Base-by-base conservation (phyloP, 805 yeast species). In the Clavispora fructus region DNA sequence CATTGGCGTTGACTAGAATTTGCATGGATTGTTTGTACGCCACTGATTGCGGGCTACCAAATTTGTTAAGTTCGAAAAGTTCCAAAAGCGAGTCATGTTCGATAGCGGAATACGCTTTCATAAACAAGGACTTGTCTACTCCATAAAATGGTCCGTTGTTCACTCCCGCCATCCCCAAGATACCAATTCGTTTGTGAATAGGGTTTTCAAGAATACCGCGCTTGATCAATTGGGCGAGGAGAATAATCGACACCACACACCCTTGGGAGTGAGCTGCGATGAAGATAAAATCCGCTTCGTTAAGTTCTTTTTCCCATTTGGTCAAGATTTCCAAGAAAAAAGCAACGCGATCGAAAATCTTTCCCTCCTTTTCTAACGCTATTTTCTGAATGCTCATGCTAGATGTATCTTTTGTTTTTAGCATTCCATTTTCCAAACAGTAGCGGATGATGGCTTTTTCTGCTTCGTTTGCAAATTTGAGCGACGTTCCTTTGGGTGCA, bases 221-320 rank as follows among this genome's bases (percentile, higher is more conserved):
- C 62, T 80, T 85, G 11, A 92, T 76, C 37, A 92, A 71, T 53
- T 77, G 75, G 0, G 96, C 85, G n/a, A 90, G 66, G 27, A 92
- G 63, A 29, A 88, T 82, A 1, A 89, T 81, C 0, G 96, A 79
- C 0, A 94, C 98, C 0, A 96, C 97, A 40, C 92, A 83, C 0
- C 99, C 99, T 64, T 92, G 99, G 0, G 97, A 91, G 65, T 92
- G 99, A 0, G 95, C 83, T 1, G 97, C 97, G 51, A 92, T 78
- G 60, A 85, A 89, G n/a, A 92, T 79, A 51, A 85, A 85, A 63
- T 92, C 98, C 0, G 97, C 92, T 13, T 67, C 70, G 40, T 71
- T 67, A 14, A 86, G 66, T 30, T 74, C 75, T n/a, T 72, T 65
- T 35, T 70, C 62, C 88, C 92, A 87, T 59, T 82, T 83, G 53